phyloP scores from a whole-genome alignment of 1,139 yeast species.

The Taphrina confusa region DNA sequence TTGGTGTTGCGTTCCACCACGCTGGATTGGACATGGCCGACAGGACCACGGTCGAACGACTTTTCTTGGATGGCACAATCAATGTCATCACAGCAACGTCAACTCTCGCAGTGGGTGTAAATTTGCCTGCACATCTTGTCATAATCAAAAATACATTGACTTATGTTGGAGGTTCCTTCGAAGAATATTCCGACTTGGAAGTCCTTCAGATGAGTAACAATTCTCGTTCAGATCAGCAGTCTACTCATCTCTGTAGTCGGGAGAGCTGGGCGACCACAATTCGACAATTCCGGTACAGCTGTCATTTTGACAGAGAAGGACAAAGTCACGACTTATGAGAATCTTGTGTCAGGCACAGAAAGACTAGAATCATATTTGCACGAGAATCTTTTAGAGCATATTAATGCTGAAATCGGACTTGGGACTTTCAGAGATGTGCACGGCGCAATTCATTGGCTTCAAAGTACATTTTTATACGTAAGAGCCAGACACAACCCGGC shows the following conservation, averaged over 20 bases:
- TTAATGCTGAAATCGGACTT: constrained; percentile 55
- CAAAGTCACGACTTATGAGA: constrained; percentile 49
- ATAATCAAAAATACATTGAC: constrained; percentile 60
- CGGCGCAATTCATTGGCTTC: constrained; percentile 55
- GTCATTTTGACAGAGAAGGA: constrained; percentile 55
- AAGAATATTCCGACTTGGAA: constrained; percentile 60
- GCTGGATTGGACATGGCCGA: constrained; percentile 58
- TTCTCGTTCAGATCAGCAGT: too few species aligned
- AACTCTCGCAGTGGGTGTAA: constrained; percentile 60
- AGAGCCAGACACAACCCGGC: constrained; percentile 50
- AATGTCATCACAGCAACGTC: constrained; percentile 59
- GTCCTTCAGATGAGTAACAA: constrained; percentile 56
- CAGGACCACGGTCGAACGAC: constrained; percentile 52
- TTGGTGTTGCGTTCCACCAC: constrained; percentile 59
- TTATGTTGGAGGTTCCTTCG: constrained; percentile 53
- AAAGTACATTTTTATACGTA: constrained; percentile 56
- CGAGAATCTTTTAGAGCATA: constrained; percentile 50
- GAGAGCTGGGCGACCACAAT: constrained; percentile 52
- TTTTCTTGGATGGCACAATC: constrained; percentile 52
- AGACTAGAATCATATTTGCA: constrained; percentile 56
- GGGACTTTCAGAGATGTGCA: constrained; percentile 50
- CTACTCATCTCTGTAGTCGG: constrained; percentile 25
- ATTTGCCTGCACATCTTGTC: constrained; percentile 63
- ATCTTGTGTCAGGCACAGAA: constrained; percentile 52
- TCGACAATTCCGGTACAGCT: constrained; percentile 54